Percentiles rank a stretch among this genome's conserved stretches.
These are phyloP conservation scores for Inosperma sp. DNA, from an alignment of 768 basidiomycete species.

Conservation along the genomic window DNA sequence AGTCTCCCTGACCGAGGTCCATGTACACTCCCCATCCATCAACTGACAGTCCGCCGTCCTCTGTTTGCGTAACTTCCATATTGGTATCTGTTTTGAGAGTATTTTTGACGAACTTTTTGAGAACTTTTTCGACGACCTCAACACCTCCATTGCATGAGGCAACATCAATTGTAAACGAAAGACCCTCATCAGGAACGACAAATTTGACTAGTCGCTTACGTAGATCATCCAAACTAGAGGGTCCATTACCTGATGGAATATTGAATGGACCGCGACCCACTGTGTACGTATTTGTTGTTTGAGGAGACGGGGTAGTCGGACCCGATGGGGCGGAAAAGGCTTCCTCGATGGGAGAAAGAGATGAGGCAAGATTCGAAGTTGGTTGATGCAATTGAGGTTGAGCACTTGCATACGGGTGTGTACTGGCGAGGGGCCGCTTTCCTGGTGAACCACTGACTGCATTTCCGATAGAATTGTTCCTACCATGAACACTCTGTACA, in stretches of 20 bases:
- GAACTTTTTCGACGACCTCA: constrained; percentile 82
- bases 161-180: constrained; percentile 74
- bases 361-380: constrained; percentile 30
- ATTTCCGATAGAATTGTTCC: constrained; percentile 50
- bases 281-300: constrained; percentile 41
- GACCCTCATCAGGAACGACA: constrained; percentile 74
- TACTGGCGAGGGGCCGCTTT: constrained; percentile 38
- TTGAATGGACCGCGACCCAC: constrained; percentile 61
- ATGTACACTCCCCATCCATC: constrained; percentile 89
- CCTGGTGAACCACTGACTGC: constrained; percentile 35
- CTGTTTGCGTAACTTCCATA: constrained; percentile 55
- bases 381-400: constrained; percentile 41
- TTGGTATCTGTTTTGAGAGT: constrained; percentile 41
- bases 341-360: constrained; percentile 73
- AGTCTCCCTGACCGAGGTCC: constrained; percentile 53
- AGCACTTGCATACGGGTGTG: constrained; percentile 59
- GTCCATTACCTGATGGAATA: constrained; percentile 32
- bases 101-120: constrained; percentile 84
- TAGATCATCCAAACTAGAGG: constrained; percentile 45
- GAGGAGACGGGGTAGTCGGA: constrained; percentile 47
- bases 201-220: constrained; percentile 87
- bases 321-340: constrained; percentile 40
- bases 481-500: constrained; percentile 35
- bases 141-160: constrained; percentile 75
- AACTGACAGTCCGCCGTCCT: constrained; percentile 72